Percentiles rank a stretch among this genome's conserved stretches.
phyloP scores from a whole-genome alignment of 2,329 filamentous ascomycete genomes.

The Botryotinia calthae region DNA sequence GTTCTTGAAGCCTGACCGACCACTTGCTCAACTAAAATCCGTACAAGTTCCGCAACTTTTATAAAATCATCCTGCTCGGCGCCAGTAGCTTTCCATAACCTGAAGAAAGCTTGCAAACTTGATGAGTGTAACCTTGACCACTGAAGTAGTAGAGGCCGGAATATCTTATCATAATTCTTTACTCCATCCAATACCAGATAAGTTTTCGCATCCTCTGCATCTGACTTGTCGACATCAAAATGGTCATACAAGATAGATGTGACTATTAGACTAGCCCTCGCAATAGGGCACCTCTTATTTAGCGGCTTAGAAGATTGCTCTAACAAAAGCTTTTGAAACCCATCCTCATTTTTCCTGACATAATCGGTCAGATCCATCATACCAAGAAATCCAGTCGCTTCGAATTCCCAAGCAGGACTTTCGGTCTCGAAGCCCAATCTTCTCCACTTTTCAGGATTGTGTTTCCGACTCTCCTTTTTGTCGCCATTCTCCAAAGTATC shows the following conservation, averaged over 20 bases:
- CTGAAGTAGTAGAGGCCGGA: slow-evolving; percentile 82
- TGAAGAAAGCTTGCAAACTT: slow-evolving; percentile 81
- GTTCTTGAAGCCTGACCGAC: slow-evolving; percentile 78
- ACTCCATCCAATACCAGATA: slow-evolving; percentile 72
- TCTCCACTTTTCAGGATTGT: slow-evolving; percentile 90
- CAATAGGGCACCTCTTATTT: slow-evolving; percentile 78
- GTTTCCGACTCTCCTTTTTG: slow-evolving; percentile 62
- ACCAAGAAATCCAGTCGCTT: slow-evolving; percentile 80
- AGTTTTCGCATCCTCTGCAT: slow-evolving; percentile 73
- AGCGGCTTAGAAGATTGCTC: slow-evolving; percentile 77
- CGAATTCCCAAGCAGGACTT: slow-evolving; percentile 81
- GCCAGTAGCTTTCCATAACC: slow-evolving; percentile 87
- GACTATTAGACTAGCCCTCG: slow-evolving; percentile 79
- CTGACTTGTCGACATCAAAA: slow-evolving; percentile 86
- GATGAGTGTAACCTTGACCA: slow-evolving; percentile 90
- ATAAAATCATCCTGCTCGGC: slow-evolving; percentile 85
- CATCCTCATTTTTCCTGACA: slow-evolving; percentile 85
- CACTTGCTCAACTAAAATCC: slow-evolving; percentile 86
- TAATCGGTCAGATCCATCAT: slow-evolving; percentile 98
- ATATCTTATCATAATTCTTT: slow-evolving; percentile 80
- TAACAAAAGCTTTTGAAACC: slow-evolving; percentile 85
- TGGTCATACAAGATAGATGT: slow-evolving; percentile 91
- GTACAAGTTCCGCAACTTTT: slow-evolving; percentile 86
- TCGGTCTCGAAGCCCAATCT: slow-evolving; percentile 89
- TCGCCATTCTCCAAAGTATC: slow-evolving; percentile 43